Evolutionary conservation across 495 filamentous ascomycete species (phyloP), one percentile per base, ranked within the genome.

Genomic region (Entonaema liquescens): DNA sequence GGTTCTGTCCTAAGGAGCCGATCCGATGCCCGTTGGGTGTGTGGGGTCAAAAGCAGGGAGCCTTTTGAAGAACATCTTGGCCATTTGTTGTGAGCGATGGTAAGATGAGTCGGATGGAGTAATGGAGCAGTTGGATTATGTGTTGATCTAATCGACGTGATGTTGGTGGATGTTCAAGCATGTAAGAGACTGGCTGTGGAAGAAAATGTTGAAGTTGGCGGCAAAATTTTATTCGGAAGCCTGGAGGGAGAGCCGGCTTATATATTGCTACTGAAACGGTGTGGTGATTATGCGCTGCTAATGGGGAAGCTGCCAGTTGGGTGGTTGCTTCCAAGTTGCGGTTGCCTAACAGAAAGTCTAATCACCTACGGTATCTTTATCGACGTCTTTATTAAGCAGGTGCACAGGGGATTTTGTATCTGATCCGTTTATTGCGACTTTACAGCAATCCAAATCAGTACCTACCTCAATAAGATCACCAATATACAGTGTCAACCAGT

Each of bases 1-100:
- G 35, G 47, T 23, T 17, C 28, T 35, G 15, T 64, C 29, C 61
- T 64, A 64, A 25, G 61, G 50, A 55, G 23, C 61, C 25, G 61
- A 44, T 6, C 61, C 61, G 15, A 64, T 44, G 33, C 35, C 61
- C 35, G 49, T 42, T 15, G 49, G 50, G 23, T 23, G 49, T 4
- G 50, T 17, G 2, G 49, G 35, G 50, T 38, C 19, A 9, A 55
- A 40, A 8, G 29, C 13, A 29, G 61, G 35, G 5, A 42, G 23
- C 25, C 38, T 15, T 3, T 6, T 15, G 26, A 47, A 62, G 25
- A 57, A 12, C 59, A 62, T 62, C 3, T 62, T 62, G 42, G 13
- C 17, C 19, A 6, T 25, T 60, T 2, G 29, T 35, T 1, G 12
- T 7, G 15, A 36, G 42, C 23, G 42, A 9, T 36, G 5, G 53